Base-by-base conservation (phyloP, 805 yeast genomes). In the Pichia insulana region DNA sequence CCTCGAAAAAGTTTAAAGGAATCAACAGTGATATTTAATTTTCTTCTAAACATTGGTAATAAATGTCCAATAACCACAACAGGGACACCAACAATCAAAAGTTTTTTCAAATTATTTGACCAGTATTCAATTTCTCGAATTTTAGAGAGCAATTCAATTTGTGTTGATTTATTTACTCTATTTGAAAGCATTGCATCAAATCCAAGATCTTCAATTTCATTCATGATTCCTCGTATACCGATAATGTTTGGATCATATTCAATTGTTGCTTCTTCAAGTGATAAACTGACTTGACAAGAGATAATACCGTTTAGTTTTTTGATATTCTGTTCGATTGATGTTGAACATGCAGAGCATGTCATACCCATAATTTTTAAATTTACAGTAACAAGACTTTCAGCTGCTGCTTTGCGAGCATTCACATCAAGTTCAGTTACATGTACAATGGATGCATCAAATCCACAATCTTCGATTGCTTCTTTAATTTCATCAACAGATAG, bases 61-160 rank as follows among this genome's bases (percentile, higher is more conserved):
- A 78, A 55, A 59, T 78, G 74, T 30, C 76, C 53, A 48, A 80
- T 60, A 4, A 65, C 57, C 25, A 74, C 50, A 7, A 86, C 73
- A 0, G 96, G 88, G 0, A 77, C 22, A 0, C 95, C 89, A 43
- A 78, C 64, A 0, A 68, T 18, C 3, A 78, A 53, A 7, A 88
- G 59, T 39, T 62, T 68, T 41, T 74, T 46, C 45, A 83, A 74
- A 45, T 70, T 78, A 9, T 58, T 48, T 45, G 69, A 72, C 95
- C 96, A 92, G 53, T 71, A 76, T 39, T 67, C 63, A 36, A 85
- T 79, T 48, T 90, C 97, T 50, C 79, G 76, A 8, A 73, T 68
- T 50, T 84, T 78, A 1, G 85, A 69, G 25, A 92, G 65, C 2
- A 83, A 59, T 32, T 74, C 77, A 33, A 90, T 56, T 59, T 92